phyloP scores from a whole-genome alignment of 2,329 filamentous ascomycete genomes.

The Penicillium sp. region DNA sequence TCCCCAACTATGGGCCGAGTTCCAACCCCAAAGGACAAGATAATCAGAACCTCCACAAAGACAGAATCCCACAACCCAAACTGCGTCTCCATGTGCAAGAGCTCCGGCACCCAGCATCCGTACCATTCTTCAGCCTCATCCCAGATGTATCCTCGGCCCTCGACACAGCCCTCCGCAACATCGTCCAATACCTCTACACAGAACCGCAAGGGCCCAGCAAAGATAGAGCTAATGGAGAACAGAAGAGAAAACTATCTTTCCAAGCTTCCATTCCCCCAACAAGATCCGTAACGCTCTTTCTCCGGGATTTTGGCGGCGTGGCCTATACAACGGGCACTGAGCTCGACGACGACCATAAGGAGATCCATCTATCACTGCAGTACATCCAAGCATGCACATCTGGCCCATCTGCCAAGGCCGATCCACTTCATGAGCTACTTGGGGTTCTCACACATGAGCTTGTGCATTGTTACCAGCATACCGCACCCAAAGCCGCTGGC shows the following conservation, averaged over 20 bases:
- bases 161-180: conserved; percentile 62
- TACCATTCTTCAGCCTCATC: conserved; percentile 66
- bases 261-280: conserved; percentile 58
- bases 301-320: conserved; percentile 78
- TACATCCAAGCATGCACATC: conserved; percentile 59
- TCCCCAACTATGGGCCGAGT: conserved; percentile 10
- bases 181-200: conserved; percentile 72
- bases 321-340: conserved; percentile 84
- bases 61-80: conserved; percentile 29
- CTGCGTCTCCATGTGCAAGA: conserved; percentile 37
- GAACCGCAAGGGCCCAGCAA: background rate
- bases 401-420: conserved; percentile 18
- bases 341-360: conserved; percentile 83
- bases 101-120: conserved; percentile 29
- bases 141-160: conserved; percentile 62
- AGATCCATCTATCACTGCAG: conserved; percentile 80
- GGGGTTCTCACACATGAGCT: conserved; percentile 91
- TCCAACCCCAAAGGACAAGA: background rate
- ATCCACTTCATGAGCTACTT: conserved; percentile 61
- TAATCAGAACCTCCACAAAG: conserved; percentile 2
- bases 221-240: background rate
- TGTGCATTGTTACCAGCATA: conserved; percentile 91
- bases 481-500: conserved; percentile 53
- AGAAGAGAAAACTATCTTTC: conserved; percentile 21
- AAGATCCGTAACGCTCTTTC: conserved; percentile 79